phyloP scores from a whole-genome alignment of 305 asterid genomes.

The Solanum hybrid region DNA sequence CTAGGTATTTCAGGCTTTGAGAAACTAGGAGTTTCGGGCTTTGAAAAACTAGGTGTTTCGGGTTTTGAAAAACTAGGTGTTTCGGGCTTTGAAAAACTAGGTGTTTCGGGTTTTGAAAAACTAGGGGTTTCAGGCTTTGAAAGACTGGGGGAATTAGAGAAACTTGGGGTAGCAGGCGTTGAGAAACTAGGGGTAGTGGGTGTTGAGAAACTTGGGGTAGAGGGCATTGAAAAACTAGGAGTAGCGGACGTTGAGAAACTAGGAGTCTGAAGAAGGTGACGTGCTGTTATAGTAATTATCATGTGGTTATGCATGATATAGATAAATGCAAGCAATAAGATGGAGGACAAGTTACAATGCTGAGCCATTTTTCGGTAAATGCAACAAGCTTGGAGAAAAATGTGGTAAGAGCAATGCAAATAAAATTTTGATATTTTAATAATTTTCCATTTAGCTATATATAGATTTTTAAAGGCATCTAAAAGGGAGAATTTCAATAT shows the following conservation, averaged over 20 bases:
- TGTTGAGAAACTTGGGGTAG: background rate
- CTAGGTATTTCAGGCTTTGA: too few relatives aligned
- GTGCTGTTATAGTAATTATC: background rate
- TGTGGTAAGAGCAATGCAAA: background rate
- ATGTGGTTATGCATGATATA: background rate
- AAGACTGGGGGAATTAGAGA: too few relatives aligned
- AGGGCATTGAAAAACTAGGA: too few relatives aligned
- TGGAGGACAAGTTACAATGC: background rate
- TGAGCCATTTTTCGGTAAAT: too few relatives aligned
- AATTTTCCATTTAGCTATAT: background rate
- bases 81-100: background rate
- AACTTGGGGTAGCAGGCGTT: background rate
- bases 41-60: background rate
- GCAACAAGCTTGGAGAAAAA: background rate
- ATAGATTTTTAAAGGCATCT: background rate
- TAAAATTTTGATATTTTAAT: background rate
- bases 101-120: background rate
- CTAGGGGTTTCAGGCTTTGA: too few relatives aligned
- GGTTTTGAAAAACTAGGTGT: background rate
- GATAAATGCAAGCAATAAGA: background rate
- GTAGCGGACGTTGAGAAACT: too few relatives aligned
- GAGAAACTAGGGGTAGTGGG: background rate
- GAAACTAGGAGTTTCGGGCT: background rate
- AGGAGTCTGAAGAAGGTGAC: background rate
- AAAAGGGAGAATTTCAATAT: background rate